A percentile compares a stretch with the other conserved stretches of the same genome.
Conservation (phyloP, 2,329 filamentous ascomycete species). For the Colletotrichum australisinense region DNA sequence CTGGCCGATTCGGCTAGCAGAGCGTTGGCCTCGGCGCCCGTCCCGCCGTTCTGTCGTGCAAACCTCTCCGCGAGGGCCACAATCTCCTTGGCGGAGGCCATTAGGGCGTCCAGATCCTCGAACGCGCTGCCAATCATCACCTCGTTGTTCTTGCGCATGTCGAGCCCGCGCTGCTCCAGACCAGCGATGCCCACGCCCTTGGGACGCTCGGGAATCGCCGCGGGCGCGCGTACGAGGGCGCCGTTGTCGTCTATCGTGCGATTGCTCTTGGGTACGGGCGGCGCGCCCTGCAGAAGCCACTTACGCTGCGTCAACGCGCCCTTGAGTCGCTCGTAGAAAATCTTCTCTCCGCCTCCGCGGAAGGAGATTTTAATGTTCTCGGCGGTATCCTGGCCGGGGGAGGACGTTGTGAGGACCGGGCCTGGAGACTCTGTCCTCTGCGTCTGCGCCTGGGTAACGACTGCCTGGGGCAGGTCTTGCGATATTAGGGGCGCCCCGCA, state of each 20-base stretch:
- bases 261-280: constrained; percentile 79
- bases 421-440: constrained; percentile 81
- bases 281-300: constrained; percentile 92
- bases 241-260: constrained; percentile 49
- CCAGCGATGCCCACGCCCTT: constrained; percentile 91
- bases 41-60: constrained; percentile 73
- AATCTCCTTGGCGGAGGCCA: constrained; percentile 97
- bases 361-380: constrained; percentile 94
- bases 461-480: constrained; percentile 54
- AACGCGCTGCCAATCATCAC: constrained; percentile 93
- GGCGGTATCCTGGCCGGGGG: constrained; percentile 62
- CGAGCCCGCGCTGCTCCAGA: constrained; percentile 85
- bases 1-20: constrained; percentile 85
- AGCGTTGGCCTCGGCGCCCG: constrained; percentile 76
- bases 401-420: constrained; percentile 65
- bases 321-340: constrained; percentile 90
- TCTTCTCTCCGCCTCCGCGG: constrained; percentile 86
- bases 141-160: constrained; percentile 92
- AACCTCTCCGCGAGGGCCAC: constrained; percentile 93
- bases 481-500: constrained; percentile 82
- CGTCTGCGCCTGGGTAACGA: constrained; percentile 48
- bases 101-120: constrained; percentile 94
- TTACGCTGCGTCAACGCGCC: constrained; percentile 90
- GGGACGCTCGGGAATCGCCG: constrained; percentile 42
- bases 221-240: constrained; percentile 42